These are phyloP conservation scores for Asclepias syriaca DNA, from an alignment of 257 asterid species.

Conservation along the genomic window DNA sequence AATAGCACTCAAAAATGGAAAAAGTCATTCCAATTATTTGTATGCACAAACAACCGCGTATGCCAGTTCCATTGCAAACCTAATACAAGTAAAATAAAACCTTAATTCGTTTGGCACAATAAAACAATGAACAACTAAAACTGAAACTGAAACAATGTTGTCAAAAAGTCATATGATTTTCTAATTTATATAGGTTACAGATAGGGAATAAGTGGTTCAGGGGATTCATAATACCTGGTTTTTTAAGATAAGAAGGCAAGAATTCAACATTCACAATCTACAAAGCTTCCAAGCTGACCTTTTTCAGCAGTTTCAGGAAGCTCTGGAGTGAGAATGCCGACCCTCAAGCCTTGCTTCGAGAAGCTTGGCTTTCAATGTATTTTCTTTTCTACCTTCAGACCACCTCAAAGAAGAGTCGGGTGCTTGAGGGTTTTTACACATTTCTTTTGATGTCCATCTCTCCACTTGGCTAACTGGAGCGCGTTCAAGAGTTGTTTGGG, in stretches of 20 bases:
- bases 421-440: slow-evolving; percentile 25
- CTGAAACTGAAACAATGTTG: background rate
- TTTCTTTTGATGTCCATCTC: slow-evolving; percentile 54
- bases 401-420: slow-evolving; percentile 37
- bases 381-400: slow-evolving; percentile 36
- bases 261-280: slow-evolving; percentile 5
- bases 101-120: too few species aligned
- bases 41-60: too few species aligned
- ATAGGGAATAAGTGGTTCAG: background rate
- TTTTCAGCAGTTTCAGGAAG: slow-evolving; percentile 5
- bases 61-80: too few species aligned
- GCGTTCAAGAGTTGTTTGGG: slow-evolving; percentile 27
- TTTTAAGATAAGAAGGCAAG: background rate
- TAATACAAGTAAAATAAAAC: too few species aligned
- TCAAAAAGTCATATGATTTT: background rate
- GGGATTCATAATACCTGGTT: background rate
- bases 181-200: background rate
- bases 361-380: slow-evolving; percentile 73
- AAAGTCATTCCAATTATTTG: too few species aligned
- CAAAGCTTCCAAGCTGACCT: background rate
- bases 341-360: slow-evolving; percentile 72
- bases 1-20: too few species aligned
- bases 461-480: slow-evolving; percentile 54
- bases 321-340: slow-evolving; percentile 37
- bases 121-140: too few species aligned